phyloP scores from a whole-genome alignment of 2,329 filamentous ascomycete species.

The Grosmannia huntii region DNA sequence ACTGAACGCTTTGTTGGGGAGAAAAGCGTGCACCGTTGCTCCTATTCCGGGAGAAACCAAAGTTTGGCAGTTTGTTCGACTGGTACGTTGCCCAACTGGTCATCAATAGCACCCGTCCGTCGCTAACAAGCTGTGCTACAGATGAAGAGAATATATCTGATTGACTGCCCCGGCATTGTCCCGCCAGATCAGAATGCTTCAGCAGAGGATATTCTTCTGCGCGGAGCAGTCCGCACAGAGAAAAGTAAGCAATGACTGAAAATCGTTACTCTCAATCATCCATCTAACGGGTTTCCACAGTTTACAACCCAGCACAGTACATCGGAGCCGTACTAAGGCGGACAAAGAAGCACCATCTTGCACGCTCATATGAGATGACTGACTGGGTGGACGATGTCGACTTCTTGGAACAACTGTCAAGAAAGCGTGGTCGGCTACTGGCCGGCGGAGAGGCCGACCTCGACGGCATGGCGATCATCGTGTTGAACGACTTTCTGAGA shows the following conservation, averaged over 20 bases:
- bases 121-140: background rate
- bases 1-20: conserved; percentile 86
- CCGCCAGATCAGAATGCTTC: conserved; percentile 76
- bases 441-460: conserved; percentile 82
- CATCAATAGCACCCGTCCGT: background rate
- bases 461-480: conserved; percentile 92
- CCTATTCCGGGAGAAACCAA: conserved; percentile 92
- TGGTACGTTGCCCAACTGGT: conserved; percentile 21
- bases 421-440: conserved; percentile 75
- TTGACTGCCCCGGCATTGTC: conserved; percentile 94
- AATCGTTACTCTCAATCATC: background rate
- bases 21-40: conserved; percentile 86
- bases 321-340: conserved; percentile 69
- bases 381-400: conserved; percentile 65
- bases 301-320: conserved; percentile 93
- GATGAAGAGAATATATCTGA: conserved; percentile 76
- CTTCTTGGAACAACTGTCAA: conserved; percentile 75
- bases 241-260: conserved; percentile 31
- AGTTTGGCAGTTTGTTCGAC: conserved; percentile 34
- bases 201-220: conserved; percentile 74
- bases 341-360: conserved; percentile 77
- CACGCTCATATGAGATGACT: conserved; percentile 82
- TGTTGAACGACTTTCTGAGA: conserved; percentile 88
- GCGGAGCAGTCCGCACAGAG: conserved; percentile 86
- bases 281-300: conserved; percentile 19